These are phyloP conservation scores for Xylaria sp. DNA, from an alignment of 2,329 filamentous ascomycete genomes.

Conservation along the genomic window DNA sequence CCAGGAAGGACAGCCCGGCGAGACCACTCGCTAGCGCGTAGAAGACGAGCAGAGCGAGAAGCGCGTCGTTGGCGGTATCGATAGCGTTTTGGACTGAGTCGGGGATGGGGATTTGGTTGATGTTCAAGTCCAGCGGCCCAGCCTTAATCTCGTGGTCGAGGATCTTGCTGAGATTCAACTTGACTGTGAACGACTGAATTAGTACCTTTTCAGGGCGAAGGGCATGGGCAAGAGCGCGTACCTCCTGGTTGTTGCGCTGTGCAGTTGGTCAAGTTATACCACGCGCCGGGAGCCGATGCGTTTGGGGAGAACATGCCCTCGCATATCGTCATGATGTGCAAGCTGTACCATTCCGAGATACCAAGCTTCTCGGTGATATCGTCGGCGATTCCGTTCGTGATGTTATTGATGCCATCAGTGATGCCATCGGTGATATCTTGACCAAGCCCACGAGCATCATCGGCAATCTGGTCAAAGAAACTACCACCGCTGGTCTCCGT, in stretches of 20 bases:
- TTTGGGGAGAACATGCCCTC: slow-evolving; percentile 60
- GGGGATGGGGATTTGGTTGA: slow-evolving; percentile 59
- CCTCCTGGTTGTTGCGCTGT: slow-evolving; percentile 54
- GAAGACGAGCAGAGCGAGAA: slow-evolving; percentile 61
- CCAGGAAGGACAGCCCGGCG: slow-evolving; percentile 58
- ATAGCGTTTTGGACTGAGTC: slow-evolving; percentile 59
- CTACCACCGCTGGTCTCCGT: slow-evolving; percentile 41
- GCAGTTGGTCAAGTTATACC: slow-evolving; percentile 59
- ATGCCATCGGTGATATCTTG: slow-evolving; percentile 52
- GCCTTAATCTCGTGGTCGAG: slow-evolving; percentile 59
- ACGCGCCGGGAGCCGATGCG: slow-evolving; percentile 51
- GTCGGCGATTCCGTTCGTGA: slow-evolving; percentile 55
- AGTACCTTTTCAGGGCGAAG: neutral
- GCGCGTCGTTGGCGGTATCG: slow-evolving; percentile 60
- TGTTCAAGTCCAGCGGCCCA: slow-evolving; percentile 58
- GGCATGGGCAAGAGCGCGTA: slow-evolving; percentile 46
- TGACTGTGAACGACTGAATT: slow-evolving; percentile 41
- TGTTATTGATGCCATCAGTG: slow-evolving; percentile 54
- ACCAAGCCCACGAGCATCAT: slow-evolving; percentile 46
- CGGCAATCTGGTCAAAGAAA: slow-evolving; percentile 43
- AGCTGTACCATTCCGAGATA: slow-evolving; percentile 63
- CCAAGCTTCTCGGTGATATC: slow-evolving; percentile 57
- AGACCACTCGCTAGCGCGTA: slow-evolving; percentile 59
- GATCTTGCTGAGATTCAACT: slow-evolving; percentile 60
- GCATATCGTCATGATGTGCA: slow-evolving; percentile 62